Percentiles rank a stretch among this genome's conserved stretches.
Evolutionary conservation across 306 rosid species (phyloP).

Genomic region (Malus orientalis): DNA sequence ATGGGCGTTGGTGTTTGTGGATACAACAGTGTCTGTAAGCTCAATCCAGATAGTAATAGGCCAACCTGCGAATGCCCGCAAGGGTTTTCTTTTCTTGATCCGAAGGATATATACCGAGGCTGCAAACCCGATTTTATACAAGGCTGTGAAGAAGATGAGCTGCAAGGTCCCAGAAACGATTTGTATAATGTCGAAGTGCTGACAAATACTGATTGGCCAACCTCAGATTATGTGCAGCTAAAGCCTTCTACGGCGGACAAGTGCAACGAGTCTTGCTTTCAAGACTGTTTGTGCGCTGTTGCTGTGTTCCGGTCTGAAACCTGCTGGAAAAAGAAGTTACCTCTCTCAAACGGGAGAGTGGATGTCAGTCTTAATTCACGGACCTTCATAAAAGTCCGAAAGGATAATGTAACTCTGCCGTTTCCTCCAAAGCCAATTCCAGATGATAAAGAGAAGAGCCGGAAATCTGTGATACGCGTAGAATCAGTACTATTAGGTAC

Average conservation of each 20-base stretch:
- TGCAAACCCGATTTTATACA: conserved; percentile 16
- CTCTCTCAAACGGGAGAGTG: conserved; percentile 30
- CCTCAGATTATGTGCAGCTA: conserved; percentile 5
- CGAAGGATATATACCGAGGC: conserved; percentile 6
- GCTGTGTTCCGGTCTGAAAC: neutral
- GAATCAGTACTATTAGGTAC: conserved; percentile 9
- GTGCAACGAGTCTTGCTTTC: conserved; percentile 18
- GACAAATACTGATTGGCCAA: conserved; percentile 14
- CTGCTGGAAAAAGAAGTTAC: conserved; percentile 37
- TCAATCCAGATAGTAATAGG: neutral
- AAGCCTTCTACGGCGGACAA: neutral
- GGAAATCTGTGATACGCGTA: neutral
- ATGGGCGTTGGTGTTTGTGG: conserved; percentile 38
- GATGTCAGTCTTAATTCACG: neutral
- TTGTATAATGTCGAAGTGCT: conserved; percentile 4
- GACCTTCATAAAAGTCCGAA: conserved; percentile 8
- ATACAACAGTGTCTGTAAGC: conserved; percentile 35
- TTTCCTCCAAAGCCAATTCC: neutral
- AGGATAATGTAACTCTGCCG: neutral
- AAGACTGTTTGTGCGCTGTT: conserved; percentile 29
- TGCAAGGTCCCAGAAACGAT: neutral
- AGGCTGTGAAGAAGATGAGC: conserved; percentile 14
- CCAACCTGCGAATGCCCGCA: conserved; percentile 19
- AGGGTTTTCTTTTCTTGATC: conserved; percentile 22
- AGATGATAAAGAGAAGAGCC: neutral